phyloP scores from a whole-genome alignment of 805 yeast species.

The Myxozyma monticola region DNA sequence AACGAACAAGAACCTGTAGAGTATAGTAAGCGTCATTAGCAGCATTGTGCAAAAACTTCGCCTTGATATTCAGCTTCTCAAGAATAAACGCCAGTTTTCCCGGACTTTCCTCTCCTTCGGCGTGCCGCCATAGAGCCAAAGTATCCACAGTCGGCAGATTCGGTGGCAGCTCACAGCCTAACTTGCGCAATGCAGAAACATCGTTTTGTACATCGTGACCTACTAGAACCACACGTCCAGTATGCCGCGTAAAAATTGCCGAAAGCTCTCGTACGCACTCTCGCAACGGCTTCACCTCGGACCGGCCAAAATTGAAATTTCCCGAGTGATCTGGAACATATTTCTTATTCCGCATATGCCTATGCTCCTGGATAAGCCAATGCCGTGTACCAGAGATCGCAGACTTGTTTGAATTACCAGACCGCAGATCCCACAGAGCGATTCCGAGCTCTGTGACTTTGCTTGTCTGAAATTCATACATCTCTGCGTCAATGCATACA shows the following conservation, averaged over 20 bases:
- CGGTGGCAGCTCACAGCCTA: background rate
- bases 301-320: constrained; percentile 1
- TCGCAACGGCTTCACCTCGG: background rate
- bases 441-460: constrained; percentile 1
- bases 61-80: background rate
- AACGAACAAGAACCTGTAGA: background rate
- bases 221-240: too few species aligned
- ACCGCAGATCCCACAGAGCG: background rate
- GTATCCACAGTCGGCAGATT: background rate
- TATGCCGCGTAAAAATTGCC: too few species aligned
- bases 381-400: background rate
- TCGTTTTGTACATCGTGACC: background rate
- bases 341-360: background rate
- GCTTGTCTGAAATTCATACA: background rate
- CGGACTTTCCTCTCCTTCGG: too few species aligned
- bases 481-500: constrained; percentile 1
- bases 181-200: background rate
- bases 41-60: background rate
- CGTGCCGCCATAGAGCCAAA: background rate
- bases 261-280: too few species aligned
- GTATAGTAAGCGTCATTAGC: constrained; percentile 6
- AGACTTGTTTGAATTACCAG: background rate
- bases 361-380: background rate
- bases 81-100: background rate
- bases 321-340: constrained; percentile 1